phyloP scores from a whole-genome alignment of 2,329 filamentous ascomycete species.

The Didymella pinodella region DNA sequence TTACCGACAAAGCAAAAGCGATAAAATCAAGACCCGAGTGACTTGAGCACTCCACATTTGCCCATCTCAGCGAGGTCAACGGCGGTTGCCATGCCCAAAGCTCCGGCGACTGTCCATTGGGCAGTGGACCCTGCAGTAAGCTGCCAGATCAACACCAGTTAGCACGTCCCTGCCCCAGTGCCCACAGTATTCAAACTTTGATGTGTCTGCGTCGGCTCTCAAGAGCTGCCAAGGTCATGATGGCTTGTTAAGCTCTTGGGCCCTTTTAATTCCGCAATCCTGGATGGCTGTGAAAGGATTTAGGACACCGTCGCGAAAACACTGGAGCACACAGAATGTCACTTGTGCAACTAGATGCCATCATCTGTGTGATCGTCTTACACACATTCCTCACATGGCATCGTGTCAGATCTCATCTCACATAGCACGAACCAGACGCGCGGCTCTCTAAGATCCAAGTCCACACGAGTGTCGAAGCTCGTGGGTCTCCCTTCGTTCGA shows the following conservation, averaged over 20 bases:
- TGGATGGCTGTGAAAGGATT: constrained; percentile 10
- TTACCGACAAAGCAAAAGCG: not conserved
- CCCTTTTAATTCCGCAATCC: constrained; percentile 19
- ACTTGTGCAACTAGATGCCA: constrained; percentile 25
- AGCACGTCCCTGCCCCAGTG: constrained; percentile 15
- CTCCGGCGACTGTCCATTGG: constrained; percentile 17
- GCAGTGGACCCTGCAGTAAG: constrained; percentile 21
- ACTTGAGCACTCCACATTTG: constrained; percentile 8
- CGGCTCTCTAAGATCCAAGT: constrained; percentile 30
- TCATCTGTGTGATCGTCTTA: constrained; percentile 35
- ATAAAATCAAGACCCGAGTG: not conserved
- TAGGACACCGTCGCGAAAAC: constrained; percentile 14
- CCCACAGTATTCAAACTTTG: constrained; percentile 12
- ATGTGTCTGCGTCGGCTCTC: constrained; percentile 2
- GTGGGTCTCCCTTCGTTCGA: constrained; percentile 13
- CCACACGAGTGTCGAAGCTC: constrained; percentile 18
- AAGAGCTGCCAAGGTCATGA: constrained; percentile 10
- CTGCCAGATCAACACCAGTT: constrained; percentile 12
- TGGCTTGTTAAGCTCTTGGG: constrained; percentile 18
- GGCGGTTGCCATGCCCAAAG: constrained; percentile 13
- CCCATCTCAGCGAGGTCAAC: constrained; percentile 1
- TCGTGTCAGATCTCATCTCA: constrained; percentile 23
- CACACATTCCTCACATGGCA: constrained; percentile 30
- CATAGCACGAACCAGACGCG: constrained; percentile 31
- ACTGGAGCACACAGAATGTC: constrained; percentile 24